phyloP scores from a whole-genome alignment of 176 grass and related monocot genomes.

The Secale cereale region DNA sequence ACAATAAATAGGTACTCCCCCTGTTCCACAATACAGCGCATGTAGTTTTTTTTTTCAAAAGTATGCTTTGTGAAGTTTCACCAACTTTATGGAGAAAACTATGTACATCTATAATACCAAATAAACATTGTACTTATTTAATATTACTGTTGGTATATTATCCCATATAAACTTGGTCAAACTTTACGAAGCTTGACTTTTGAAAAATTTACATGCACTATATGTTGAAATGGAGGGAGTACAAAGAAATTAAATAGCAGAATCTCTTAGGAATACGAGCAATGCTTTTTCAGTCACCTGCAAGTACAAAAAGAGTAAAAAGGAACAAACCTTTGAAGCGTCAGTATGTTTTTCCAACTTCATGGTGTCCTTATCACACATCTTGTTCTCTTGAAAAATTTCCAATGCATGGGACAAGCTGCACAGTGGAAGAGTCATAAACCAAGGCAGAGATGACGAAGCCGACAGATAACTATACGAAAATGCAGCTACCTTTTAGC shows the following conservation, averaged over 20 bases:
- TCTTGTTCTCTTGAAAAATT: constrained; percentile 78
- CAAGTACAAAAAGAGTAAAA: neutral
- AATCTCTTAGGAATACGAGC: neutral
- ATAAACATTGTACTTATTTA: too few species aligned
- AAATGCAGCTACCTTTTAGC: constrained; percentile 59
- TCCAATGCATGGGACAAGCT: constrained; percentile 72
- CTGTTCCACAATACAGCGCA: too few species aligned
- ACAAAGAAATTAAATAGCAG: neutral
- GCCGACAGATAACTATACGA: neutral
- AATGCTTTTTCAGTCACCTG: neutral
- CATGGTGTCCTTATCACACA: constrained; percentile 45
- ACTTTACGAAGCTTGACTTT: too few species aligned
- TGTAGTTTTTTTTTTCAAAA: too few species aligned
- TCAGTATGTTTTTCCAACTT: constrained; percentile 41
- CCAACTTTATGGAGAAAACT: too few species aligned
- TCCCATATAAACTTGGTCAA: too few species aligned
- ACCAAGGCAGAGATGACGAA: constrained; percentile 7
- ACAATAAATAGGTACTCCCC: neutral
- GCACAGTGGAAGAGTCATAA: constrained; percentile 29
- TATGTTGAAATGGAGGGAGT: too few species aligned
- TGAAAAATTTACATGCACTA: too few species aligned
- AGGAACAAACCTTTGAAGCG: constrained; percentile 39
- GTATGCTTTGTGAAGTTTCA: too few species aligned
- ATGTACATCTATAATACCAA: too few species aligned
- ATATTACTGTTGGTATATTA: too few species aligned